Conservation (phyloP, 2,329 filamentous ascomycete species). For the Pseudogymnoascus sp. region DNA sequence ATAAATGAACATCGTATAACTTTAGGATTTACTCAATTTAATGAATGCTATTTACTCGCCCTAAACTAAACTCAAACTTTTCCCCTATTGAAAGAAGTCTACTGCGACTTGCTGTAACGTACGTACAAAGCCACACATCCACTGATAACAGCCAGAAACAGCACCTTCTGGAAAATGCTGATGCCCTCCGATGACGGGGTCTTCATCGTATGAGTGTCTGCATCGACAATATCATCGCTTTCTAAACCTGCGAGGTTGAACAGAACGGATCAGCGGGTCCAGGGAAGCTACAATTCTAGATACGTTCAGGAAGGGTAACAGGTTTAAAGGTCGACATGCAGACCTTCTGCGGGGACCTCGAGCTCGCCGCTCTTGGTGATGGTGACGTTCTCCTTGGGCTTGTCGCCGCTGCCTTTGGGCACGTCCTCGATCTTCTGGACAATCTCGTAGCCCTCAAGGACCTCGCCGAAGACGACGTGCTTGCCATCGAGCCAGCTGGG, state of each 20-base stretch:
- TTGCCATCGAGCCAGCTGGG: slow-evolving; percentile 70
- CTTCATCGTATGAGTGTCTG: slow-evolving; percentile 17
- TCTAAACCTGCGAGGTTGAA: slow-evolving; percentile 26
- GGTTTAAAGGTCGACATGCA: slow-evolving; percentile 77
- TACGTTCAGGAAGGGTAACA: slow-evolving; percentile 21
- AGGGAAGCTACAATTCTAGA: slow-evolving; percentile 14
- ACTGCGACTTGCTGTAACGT: slow-evolving; percentile 1
- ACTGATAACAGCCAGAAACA: slow-evolving; percentile 38
- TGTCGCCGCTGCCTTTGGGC: slow-evolving; percentile 59
- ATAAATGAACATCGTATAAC: background rate
- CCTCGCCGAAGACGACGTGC: slow-evolving; percentile 85
- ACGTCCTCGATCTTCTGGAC: slow-evolving; percentile 72
- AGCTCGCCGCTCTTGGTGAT: slow-evolving; percentile 80
- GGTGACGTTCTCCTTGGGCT: slow-evolving; percentile 62
- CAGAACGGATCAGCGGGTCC: slow-evolving; percentile 27
- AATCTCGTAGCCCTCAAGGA: slow-evolving; percentile 77
- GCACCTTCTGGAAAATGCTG: slow-evolving; percentile 43
- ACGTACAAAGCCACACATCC: background rate
- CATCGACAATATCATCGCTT: slow-evolving; percentile 25
- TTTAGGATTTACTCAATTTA: background rate
- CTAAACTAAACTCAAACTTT: background rate
- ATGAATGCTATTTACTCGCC: background rate
- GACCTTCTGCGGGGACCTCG: slow-evolving; percentile 82
- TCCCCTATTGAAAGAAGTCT: background rate
- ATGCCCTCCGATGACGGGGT: slow-evolving; percentile 28